Conservation (phyloP, 2,329 filamentous ascomycete species). For the Cladobotryum mycophilum region DNA sequence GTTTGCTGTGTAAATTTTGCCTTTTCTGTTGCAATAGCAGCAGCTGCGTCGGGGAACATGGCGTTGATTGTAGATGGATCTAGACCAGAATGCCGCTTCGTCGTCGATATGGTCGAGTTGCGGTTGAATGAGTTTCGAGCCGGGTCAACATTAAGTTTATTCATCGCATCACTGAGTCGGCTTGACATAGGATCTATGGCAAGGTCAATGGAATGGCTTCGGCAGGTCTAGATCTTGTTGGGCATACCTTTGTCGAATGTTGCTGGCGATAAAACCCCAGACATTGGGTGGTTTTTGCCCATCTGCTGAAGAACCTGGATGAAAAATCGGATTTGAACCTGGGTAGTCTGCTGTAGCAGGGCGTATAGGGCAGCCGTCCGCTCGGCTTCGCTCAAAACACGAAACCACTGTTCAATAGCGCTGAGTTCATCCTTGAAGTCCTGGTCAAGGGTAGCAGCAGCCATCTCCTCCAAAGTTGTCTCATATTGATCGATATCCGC, state of each 20-base stretch:
- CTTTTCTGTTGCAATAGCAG: constrained; percentile 97
- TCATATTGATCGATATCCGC: constrained; percentile 98
- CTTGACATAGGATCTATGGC: constrained; percentile 87
- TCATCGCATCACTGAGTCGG: constrained; percentile 93
- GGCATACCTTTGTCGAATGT: constrained; percentile 89
- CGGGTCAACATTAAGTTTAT: constrained; percentile 81
- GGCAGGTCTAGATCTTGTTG: not conserved
- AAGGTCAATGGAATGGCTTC: constrained; percentile 12
- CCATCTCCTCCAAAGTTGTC: constrained; percentile 98
- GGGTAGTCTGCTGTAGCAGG: constrained; percentile 93
- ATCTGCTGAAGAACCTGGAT: constrained; percentile 98
- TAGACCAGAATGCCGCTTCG: constrained; percentile 90
- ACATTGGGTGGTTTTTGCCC: constrained; percentile 97
- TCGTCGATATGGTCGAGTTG: constrained; percentile 63
- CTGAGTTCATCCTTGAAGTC: constrained; percentile 99
- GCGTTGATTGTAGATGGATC: constrained; percentile 91
- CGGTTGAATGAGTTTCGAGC: constrained; percentile 81
- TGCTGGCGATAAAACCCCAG: constrained; percentile 84
- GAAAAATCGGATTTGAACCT: constrained; percentile 98
- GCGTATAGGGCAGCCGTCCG: constrained; percentile 93
- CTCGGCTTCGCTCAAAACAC: constrained; percentile 93
- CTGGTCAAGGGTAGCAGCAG: constrained; percentile 94
- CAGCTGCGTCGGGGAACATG: constrained; percentile 98
- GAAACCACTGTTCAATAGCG: constrained; percentile 99
- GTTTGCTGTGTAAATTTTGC: constrained; percentile 96